Base-by-base conservation (phyloP, 768 basidiomycete genomes). In the Mycena crocata region DNA sequence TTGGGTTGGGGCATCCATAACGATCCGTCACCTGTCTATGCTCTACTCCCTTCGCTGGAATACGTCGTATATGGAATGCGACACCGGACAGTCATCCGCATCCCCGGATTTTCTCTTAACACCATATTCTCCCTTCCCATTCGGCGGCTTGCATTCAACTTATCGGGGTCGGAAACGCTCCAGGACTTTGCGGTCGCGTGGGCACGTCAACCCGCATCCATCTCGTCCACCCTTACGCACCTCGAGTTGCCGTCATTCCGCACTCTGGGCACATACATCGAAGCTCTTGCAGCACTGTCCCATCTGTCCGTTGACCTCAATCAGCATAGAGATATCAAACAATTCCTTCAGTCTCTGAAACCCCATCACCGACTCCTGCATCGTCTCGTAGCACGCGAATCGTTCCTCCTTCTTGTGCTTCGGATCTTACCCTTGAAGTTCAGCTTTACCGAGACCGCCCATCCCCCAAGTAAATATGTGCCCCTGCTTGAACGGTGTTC, bases 231-330 rank as follows among this genome's bases (percentile, higher is more conserved):
- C 52, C 54, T 42, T 30, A 42, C 54, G 10, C 39, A 56, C 28
- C 54, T 56, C 28, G 54, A 56, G 23, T 40, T 56, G 26, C 54
- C 54, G 40, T 56, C 54, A n/a, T 26, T 30, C 40, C 28, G 54
- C 54, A 30, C 39, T 19, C 28, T 56, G 26, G 54, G 28, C 23
- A 30, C 23, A 30, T 56, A 55, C 21, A 13, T 55, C 12, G 52
- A 55, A 8, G 52, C 26, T 39, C 52, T 55, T 26, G 24, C 52
- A 26, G 52, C 52, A 28, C 52, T 55, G 9, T 55, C 52, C 2
- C 52, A 55, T 55, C 37, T 55, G 28, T 55, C 31, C 37, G 13
- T 55, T 17, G 52, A 55, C 37, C 24, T 55, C 6, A 40, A 21
- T 23, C 51, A 24, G 24, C 51, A 54, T 54, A 12, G 34, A 12